Conservation (phyloP, 352 stramenopile species). For the Globisporangium cystogenes region DNA sequence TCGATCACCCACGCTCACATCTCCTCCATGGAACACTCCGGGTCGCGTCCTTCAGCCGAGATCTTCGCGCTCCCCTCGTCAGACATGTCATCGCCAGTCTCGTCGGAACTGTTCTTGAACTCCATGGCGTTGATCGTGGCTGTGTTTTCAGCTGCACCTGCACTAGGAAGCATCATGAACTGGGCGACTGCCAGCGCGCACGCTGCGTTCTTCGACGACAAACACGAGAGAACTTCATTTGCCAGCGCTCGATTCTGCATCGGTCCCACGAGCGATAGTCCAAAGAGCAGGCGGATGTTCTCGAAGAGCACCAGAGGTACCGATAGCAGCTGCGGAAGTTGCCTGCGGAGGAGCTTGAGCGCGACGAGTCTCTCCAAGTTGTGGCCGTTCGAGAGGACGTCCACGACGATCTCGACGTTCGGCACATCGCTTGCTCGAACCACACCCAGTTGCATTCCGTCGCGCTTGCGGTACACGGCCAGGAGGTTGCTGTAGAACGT, state of each 20-base stretch:
- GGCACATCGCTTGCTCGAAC: neutral
- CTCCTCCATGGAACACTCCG: no score
- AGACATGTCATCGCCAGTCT: no score
- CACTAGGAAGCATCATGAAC: neutral
- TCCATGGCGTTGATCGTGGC: no score
- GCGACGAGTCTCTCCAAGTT: neutral
- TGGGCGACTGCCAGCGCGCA: neutral
- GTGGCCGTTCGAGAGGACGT: neutral
- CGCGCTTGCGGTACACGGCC: neutral
- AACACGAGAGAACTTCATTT: neutral
- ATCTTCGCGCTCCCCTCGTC: no score
- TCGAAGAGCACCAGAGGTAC: neutral
- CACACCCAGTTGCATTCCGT: neutral
- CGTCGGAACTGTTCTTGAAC: no score
- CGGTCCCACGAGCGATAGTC: neutral
- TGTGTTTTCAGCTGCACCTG: no score
- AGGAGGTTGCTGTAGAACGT: neutral
- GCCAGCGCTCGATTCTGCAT: neutral
- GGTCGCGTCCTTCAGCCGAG: no score
- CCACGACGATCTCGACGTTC: neutral
- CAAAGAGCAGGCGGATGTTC: neutral
- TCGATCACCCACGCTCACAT: no score
- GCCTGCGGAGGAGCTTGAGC: conserved; percentile 1
- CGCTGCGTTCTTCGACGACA: neutral
- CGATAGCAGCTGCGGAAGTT: neutral